Percentiles rank a stretch among this genome's conserved stretches.
Evolutionary conservation across 129 eudicot genomes (phyloP).

Genomic region (Arctium lappa): DNA sequence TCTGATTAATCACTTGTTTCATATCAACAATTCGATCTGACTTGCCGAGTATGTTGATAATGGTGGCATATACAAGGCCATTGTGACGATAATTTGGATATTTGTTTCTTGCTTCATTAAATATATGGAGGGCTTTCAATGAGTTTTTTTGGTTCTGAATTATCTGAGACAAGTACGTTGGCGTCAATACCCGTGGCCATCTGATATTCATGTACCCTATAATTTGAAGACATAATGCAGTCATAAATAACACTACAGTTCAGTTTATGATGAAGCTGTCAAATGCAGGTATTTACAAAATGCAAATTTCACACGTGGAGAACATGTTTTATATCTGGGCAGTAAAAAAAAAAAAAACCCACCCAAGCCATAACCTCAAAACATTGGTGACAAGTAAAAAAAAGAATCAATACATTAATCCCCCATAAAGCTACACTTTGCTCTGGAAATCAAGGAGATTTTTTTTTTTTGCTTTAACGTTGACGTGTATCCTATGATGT

Average conservation of each 20-base stretch:
- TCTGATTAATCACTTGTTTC: constrained; percentile 66
- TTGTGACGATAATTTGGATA: constrained; percentile 79
- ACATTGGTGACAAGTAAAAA: neutral
- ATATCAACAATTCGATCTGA: constrained; percentile 59
- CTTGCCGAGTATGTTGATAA: constrained; percentile 65
- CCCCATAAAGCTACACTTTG: neutral
- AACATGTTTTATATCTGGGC: neutral
- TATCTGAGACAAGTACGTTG: constrained; percentile 69
- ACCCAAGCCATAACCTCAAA: neutral
- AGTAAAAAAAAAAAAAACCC: neutral
- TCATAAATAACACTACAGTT: neutral
- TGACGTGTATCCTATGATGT: neutral
- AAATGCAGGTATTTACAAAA: neutral
- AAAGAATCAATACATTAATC: neutral
- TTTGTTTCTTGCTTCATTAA: constrained; percentile 60
- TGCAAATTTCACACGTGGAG: neutral
- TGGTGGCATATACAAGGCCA: constrained; percentile 86
- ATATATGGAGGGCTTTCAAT: constrained; percentile 66
- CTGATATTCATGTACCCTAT: constrained; percentile 53
- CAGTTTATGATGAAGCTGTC: neutral
- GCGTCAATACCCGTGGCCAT: constrained; percentile 86
- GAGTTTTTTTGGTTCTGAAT: constrained; percentile 73
- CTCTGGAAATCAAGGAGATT: neutral
- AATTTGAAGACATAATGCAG: neutral
- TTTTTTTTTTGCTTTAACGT: neutral